A percentile compares a stretch with the other conserved stretches of the same genome.
Evolutionary conservation across 768 basidiomycete genomes (phyloP).

Genomic region (Gyrodon lividus): DNA sequence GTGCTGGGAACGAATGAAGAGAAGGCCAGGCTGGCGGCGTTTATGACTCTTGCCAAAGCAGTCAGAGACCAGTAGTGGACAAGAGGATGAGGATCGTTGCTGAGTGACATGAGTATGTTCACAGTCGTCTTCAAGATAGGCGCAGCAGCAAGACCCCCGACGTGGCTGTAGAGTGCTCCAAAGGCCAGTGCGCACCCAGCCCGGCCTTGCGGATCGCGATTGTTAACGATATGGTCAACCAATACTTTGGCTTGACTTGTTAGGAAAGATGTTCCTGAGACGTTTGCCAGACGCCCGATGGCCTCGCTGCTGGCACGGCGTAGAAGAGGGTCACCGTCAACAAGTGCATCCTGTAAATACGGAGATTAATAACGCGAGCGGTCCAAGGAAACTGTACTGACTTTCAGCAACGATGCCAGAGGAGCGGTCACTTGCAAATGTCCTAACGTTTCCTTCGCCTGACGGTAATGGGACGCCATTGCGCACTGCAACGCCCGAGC

Average conservation of each 20-base stretch:
- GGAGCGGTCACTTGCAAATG: conserved; percentile 57
- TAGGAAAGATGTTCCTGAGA: conserved; percentile 82
- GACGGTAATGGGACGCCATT: conserved; percentile 50
- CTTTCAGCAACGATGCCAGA: conserved; percentile 77
- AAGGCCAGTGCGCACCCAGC: conserved; percentile 94
- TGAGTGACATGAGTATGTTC: conserved; percentile 91
- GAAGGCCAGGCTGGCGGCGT: conserved; percentile 89
- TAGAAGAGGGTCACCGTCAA: conserved; percentile 76
- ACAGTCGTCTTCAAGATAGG: conserved; percentile 94
- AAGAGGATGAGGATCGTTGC: conserved; percentile 93
- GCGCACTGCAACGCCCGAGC: conserved; percentile 65
- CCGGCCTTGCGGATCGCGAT: conserved; percentile 87
- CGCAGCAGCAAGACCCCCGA: conserved; percentile 93
- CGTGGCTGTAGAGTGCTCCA: conserved; percentile 86
- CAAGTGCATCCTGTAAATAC: conserved; percentile 61
- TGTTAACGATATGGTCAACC: conserved; percentile 91
- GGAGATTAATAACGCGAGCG: conserved; percentile 9
- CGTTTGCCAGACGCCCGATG: conserved; percentile 80
- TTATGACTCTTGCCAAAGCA: conserved; percentile 83
- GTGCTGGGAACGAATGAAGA: conserved; percentile 86
- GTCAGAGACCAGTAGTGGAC: conserved; percentile 94
- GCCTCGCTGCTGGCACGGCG: conserved; percentile 83
- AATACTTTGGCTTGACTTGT: conserved; percentile 85
- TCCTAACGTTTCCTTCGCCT: conserved; percentile 66
- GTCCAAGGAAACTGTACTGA: conserved; percentile 29